Percentiles rank a stretch among this genome's conserved stretches.
Conservation (phyloP, 257 asterid species). For the Verbena officinalis region DNA sequence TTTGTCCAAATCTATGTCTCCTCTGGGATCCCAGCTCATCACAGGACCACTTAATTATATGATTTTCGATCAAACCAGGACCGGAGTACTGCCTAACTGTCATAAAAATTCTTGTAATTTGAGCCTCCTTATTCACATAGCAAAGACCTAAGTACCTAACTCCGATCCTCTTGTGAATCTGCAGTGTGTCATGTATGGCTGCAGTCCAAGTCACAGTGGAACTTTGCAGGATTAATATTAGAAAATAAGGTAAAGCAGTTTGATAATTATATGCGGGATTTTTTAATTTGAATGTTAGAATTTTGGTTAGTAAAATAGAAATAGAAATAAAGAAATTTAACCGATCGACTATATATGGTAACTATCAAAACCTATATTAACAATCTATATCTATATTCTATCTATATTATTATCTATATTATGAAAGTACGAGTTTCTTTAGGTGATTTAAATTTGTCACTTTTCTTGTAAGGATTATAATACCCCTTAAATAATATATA, state of each 20-base stretch:
- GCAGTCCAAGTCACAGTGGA: conserved; percentile 30
- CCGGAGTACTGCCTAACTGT: conserved; percentile 29
- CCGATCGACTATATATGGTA: too few species aligned
- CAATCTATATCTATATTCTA: too few species aligned
- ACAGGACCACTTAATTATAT: conserved; percentile 45
- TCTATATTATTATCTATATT: too few species aligned
- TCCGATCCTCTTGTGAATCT: not conserved
- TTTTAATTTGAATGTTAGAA: not conserved
- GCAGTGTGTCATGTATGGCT: conserved; percentile 6
- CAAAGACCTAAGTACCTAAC: not conserved
- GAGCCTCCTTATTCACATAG: conserved; percentile 14
- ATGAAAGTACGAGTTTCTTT: too few species aligned
- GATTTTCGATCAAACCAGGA: conserved; percentile 10
- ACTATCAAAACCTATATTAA: too few species aligned
- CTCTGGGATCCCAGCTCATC: conserved; percentile 31
- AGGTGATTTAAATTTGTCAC: too few species aligned
- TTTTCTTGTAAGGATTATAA: too few species aligned
- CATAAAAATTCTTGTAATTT: conserved; percentile 29
- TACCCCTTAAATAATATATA: too few species aligned
- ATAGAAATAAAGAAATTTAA: too few species aligned
- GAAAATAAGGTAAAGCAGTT: too few species aligned
- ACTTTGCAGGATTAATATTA: conserved; percentile 13
- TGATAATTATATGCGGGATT: not conserved
- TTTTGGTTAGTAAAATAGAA: not conserved
- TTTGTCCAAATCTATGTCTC: conserved; percentile 43